phyloP scores from a whole-genome alignment of 1,284 basidiomycete genomes.

The Irpex rosettiformis region DNA sequence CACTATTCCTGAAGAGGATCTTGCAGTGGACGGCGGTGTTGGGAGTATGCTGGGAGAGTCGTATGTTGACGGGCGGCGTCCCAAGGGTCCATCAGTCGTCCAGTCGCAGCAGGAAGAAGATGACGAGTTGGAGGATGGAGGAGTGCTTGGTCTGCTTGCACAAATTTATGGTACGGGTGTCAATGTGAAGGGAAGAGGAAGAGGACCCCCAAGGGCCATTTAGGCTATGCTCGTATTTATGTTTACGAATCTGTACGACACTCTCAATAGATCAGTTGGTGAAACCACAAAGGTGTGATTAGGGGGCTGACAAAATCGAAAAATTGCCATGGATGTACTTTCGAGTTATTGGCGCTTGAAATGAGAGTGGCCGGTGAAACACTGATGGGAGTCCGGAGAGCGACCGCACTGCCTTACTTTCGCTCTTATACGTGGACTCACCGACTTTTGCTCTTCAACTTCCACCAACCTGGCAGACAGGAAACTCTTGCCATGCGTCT shows the following conservation, averaged over 20 bases:
- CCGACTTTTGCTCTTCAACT: background rate
- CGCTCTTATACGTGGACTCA: constrained; percentile 1
- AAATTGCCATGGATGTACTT: background rate
- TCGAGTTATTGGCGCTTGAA: background rate
- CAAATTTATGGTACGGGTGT: constrained; percentile 72
- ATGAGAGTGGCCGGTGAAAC: background rate
- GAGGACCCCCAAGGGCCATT: constrained; percentile 47
- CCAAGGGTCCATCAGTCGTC: constrained; percentile 35
- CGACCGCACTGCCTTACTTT: constrained; percentile 5
- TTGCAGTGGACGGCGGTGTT: constrained; percentile 49
- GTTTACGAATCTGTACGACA: background rate
- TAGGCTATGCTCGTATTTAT: constrained; percentile 12
- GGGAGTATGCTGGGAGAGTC: constrained; percentile 63
- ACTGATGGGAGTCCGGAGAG: background rate
- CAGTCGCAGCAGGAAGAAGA: constrained; percentile 56
- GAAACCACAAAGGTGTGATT: background rate
- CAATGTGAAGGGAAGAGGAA: constrained; percentile 31
- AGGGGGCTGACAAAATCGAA: too few species aligned
- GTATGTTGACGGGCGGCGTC: constrained; percentile 54
- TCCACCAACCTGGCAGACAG: background rate
- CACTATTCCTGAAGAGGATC: constrained; percentile 42
- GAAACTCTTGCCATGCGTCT: constrained; percentile 27
- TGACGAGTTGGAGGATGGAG: constrained; percentile 55
- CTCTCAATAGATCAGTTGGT: background rate
- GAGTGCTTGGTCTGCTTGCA: constrained; percentile 70